Evolutionary conservation across 2,329 filamentous ascomycete genomes (phyloP).

Genomic region (Sphaerulina vaccinii): DNA sequence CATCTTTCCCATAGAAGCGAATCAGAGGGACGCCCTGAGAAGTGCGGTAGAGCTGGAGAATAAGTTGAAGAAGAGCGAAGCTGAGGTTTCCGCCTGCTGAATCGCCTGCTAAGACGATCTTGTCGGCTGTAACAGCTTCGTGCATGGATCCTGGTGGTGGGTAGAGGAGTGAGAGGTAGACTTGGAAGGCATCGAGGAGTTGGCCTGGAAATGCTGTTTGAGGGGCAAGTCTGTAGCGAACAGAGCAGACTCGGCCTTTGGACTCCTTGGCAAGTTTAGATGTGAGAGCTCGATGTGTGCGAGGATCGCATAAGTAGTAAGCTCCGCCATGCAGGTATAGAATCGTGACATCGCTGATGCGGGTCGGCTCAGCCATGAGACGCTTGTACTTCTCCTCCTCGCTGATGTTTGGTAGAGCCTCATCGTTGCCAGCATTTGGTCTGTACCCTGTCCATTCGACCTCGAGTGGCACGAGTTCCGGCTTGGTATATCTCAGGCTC

Average conservation of each 20-base stretch:
- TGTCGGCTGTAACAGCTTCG: slow-evolving; percentile 59
- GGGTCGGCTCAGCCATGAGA: slow-evolving; percentile 63
- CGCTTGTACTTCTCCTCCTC: slow-evolving; percentile 65
- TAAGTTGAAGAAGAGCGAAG: slow-evolving; percentile 64
- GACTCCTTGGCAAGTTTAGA: slow-evolving; percentile 65
- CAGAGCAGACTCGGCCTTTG: slow-evolving; percentile 66
- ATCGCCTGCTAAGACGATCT: slow-evolving; percentile 73
- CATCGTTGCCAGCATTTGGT: slow-evolving; percentile 51
- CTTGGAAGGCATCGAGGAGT: slow-evolving; percentile 68
- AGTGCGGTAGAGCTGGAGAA: slow-evolving; percentile 61
- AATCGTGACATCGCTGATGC: slow-evolving; percentile 59
- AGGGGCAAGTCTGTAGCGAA: slow-evolving; percentile 73
- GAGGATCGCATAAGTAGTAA: slow-evolving; percentile 70
- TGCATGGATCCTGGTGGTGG: slow-evolving; percentile 69
- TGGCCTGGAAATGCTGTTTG: slow-evolving; percentile 73
- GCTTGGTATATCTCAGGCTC: slow-evolving; percentile 45
- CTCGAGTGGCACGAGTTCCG: slow-evolving; percentile 59
- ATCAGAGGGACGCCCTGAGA: slow-evolving; percentile 48
- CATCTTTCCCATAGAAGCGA: slow-evolving; percentile 59
- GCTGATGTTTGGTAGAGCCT: slow-evolving; percentile 55
- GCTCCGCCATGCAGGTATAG: slow-evolving; percentile 77
- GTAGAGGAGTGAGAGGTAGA: slow-evolving; percentile 71
- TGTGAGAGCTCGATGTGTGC: slow-evolving; percentile 60
- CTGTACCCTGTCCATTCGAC: slow-evolving; percentile 77
- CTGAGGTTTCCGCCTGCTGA: slow-evolving; percentile 72